Conservation (phyloP, 1,284 basidiomycete genomes). For the Cystobasidium pallidum region DNA sequence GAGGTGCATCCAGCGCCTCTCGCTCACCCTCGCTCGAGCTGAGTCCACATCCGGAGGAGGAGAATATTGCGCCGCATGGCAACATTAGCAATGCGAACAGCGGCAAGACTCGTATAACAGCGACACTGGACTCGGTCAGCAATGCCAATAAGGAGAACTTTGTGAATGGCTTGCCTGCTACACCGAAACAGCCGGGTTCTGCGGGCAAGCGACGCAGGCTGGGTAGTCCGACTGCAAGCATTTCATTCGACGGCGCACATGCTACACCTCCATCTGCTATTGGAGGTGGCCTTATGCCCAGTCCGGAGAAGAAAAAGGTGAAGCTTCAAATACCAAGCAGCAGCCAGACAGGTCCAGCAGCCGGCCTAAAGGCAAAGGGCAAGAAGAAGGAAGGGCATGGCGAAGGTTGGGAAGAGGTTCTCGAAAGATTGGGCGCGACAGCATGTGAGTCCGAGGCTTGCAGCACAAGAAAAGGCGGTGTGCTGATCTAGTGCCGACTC, state of each 20-base stretch:
- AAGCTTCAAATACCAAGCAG: slow-evolving; percentile 18
- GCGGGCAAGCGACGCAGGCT: slow-evolving; percentile 32
- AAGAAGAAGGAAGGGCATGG: slow-evolving; percentile 47
- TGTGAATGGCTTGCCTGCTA: slow-evolving; percentile 8
- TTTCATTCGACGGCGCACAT: slow-evolving; percentile 43
- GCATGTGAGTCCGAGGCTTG: slow-evolving; percentile 15
- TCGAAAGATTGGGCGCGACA: slow-evolving; percentile 28
- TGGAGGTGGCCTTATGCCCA: slow-evolving; percentile 43
- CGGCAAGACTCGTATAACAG: slow-evolving; percentile 20
- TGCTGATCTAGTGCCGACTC: slow-evolving; percentile 18
- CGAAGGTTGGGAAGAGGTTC: slow-evolving; percentile 45
- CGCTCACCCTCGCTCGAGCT: slow-evolving; percentile 25
- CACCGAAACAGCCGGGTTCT: slow-evolving; percentile 17
- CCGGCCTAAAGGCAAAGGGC: slow-evolving; percentile 40
- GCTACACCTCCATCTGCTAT: slow-evolving; percentile 43
- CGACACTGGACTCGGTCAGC: background rate
- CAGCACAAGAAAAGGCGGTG: background rate
- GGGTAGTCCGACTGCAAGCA: slow-evolving; percentile 39
- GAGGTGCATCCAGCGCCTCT: slow-evolving; percentile 12
- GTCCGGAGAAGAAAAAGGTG: slow-evolving; percentile 28
- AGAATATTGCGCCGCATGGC: slow-evolving; percentile 26
- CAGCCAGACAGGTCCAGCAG: slow-evolving; percentile 9
- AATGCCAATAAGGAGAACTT: slow-evolving; percentile 25
- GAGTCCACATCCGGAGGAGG: slow-evolving; percentile 41
- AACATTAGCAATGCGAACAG: slow-evolving; percentile 32